Conservation (phyloP, 2,329 filamentous ascomycete genomes). For the Trichoderma sp. region DNA sequence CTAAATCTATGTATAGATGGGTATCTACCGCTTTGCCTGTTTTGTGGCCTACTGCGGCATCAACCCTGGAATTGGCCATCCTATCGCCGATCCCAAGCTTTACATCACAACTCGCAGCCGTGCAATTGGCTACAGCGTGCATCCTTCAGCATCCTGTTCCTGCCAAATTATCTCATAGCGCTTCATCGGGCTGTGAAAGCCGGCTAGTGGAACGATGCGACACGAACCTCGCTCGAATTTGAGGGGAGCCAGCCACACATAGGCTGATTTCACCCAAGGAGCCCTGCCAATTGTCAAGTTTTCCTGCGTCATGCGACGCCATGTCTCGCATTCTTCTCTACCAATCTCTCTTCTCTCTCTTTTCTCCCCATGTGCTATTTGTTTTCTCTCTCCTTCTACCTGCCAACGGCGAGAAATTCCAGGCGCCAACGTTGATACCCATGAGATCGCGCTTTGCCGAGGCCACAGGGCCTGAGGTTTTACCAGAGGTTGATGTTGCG, state of each 20-base stretch:
- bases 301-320: background rate
- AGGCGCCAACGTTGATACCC: background rate
- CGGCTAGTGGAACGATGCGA: background rate
- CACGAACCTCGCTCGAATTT: background rate
- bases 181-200: background rate
- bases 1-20: background rate
- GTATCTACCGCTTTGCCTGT: background rate
- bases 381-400: background rate
- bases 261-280: background rate
- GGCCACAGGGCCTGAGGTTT: background rate
- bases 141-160: background rate
- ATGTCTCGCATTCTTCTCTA: background rate
- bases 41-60: background rate
- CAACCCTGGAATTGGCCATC: background rate
- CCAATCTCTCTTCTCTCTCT: background rate
- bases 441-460: background rate
- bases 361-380: background rate
- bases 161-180: background rate
- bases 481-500: background rate
- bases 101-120: background rate
- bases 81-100: background rate
- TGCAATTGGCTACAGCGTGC: background rate
- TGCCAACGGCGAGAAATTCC: background rate
- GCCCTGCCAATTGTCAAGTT: background rate
- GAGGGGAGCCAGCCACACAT: background rate